Evolutionary conservation across 1,284 basidiomycete species (phyloP), one percentile per base, ranked within the genome.

Genomic region (Malassezia nana): DNA sequence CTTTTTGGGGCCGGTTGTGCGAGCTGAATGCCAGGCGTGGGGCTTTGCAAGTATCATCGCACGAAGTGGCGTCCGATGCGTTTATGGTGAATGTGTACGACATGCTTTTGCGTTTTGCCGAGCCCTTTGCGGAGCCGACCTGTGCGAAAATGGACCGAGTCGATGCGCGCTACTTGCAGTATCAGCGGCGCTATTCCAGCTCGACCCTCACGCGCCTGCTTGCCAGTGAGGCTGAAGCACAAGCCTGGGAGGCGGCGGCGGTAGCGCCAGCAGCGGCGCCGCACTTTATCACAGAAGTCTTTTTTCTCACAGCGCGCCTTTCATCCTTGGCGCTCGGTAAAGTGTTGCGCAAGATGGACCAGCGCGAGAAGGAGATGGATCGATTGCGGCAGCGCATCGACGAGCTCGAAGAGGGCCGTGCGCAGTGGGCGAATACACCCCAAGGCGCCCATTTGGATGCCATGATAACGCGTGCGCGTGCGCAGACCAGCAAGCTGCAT

Each of bases 251-350:
- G 4, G 48, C 35, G 10, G 33, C 47, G 2, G 50, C 41, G 20
- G 43, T 46, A 10, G 22, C 53, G 9, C 43, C 46, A 2, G 35
- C 58, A 15, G 46, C 62, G 10, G 48, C 63, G 29, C 62, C 86
- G 2, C 95, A 94, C 74, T 98, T 99, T 76, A 91, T 98, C 62
- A 90, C 91, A 1, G 86, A 96, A 50, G 82, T 94, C 10, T 98
- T 94, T 78, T 96, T 86, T 78, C 78, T 96, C 32, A 59, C 61
- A 4, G 42, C 62, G 28, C 58, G 69, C 9, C 58, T 72, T 26
- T 57, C 58, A 46, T 66, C 58, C 24, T 49, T 72, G 1, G 72
- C 68, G 82, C 44, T 79, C 85, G 31, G 63, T 30, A 72, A 71
- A 42, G 72, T 65, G 26, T 60, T 72, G 18, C 63, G 89, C 88